Base-by-base conservation (phyloP, 2,329 filamentous ascomycete genomes). In the Fusarium chlamydosporum region DNA sequence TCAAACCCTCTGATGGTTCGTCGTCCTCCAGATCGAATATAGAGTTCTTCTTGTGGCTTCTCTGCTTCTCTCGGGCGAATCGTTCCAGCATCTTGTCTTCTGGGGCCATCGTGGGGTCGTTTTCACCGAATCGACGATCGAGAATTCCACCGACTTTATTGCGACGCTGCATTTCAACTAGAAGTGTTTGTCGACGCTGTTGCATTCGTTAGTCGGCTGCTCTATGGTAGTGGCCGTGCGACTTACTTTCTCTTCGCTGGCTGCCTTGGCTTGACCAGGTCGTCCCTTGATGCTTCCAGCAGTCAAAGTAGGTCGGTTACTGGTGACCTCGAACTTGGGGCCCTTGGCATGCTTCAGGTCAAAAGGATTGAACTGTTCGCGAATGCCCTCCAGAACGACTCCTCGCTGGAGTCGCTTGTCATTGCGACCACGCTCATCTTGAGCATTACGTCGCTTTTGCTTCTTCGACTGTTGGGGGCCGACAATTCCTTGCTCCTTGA, bases 361-460 rank as follows among this genome's bases (percentile, higher is more conserved):
- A 80, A 99, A 99, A 0, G 96, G 96, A 78, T 99, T 99, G 87
- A 98, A 98, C 72, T 94, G 91, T 76, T 98, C 94, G 76, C 96
- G 91, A 77, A 99, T 97, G 59, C 88, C 89, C 73, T 92, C 89
- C 67, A 99, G 85, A 16, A 94, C 92, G 57, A 89, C 90, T 75
- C 91, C 88, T 76, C 91, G 89, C 77, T 93, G 89, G 27, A 93
- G 86, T 63, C 92, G 90, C 79, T 93, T 92, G 75, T 95, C 90
- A 72, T 81, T 82, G 67, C 86, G 88, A 67, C 85, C 86, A 58
- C 87, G 88, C 52, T 86, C 87, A 79, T 89, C 89, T 78, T 90
- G 89, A 55, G 85, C 88, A 75, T 87, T 86, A 76, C 91, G 89
- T 75, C 92, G 92, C 79, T 92, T 94, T 78, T 97, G 92, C 81